Percentiles rank a stretch among this genome's conserved stretches.
Conservation (phyloP, 2,329 filamentous ascomycete genomes). For the Fusarium sp. region DNA sequence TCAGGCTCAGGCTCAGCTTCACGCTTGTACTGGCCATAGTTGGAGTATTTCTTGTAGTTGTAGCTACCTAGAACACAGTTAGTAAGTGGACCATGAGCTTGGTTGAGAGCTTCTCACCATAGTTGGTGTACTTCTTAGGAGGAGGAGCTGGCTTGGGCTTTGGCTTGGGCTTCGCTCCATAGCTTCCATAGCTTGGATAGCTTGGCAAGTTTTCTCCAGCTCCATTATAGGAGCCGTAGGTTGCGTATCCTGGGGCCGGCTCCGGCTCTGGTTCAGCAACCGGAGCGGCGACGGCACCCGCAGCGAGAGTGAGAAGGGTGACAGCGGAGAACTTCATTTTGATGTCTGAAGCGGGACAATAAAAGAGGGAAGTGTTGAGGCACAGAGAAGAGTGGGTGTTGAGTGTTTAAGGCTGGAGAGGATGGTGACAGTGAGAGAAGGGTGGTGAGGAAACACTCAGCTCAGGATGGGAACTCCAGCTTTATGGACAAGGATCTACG, state of each 20-base stretch:
- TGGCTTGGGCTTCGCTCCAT: not conserved
- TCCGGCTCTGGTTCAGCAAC: conserved; percentile 26
- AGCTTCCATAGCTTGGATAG: not conserved
- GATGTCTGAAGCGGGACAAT: not conserved
- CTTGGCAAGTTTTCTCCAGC: not conserved
- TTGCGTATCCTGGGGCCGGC: not conserved
- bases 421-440: conserved; percentile 3
- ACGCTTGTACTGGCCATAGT: conserved; percentile 21
- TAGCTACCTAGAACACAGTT: not conserved
- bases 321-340: conserved; percentile 48
- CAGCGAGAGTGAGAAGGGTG: conserved; percentile 40
- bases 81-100: not conserved
- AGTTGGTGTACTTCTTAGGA: conserved; percentile 14
- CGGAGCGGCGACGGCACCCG: conserved; percentile 43
- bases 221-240: not conserved
- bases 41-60: conserved; percentile 21
- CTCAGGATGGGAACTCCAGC: conserved; percentile 1
- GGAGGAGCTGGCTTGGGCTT: conserved; percentile 7
- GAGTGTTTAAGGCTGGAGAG: not conserved
- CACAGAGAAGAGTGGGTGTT: not conserved
- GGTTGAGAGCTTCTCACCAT: not conserved
- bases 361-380: not conserved
- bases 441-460: not conserved
- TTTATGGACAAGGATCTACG: conserved; percentile 27
- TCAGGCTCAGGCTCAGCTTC: conserved; percentile 1